Percentiles rank a stretch among this genome's conserved stretches.
phyloP scores from a whole-genome alignment of 768 basidiomycete species.

The Crassisporium funariophilum region DNA sequence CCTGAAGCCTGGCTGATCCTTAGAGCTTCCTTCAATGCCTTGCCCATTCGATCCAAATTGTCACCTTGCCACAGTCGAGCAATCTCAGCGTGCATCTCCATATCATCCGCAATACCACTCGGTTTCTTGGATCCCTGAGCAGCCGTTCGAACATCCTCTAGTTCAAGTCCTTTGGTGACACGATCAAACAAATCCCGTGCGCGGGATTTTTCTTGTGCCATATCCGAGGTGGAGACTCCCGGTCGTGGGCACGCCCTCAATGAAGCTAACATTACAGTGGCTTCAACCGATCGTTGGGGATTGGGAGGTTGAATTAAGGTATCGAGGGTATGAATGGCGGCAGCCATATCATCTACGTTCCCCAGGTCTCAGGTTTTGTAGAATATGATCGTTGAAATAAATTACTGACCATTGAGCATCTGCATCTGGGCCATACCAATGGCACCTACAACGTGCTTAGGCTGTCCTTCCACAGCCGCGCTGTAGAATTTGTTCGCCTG shows the following conservation, averaged over 20 bases:
- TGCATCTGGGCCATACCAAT: conserved; percentile 89
- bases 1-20: conserved; percentile 56
- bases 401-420: conserved; percentile 66
- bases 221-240: conserved; percentile 74
- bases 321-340: conserved; percentile 85
- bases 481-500: conserved; percentile 76
- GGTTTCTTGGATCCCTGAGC: conserved; percentile 44
- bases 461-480: conserved; percentile 64
- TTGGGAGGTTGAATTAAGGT: conserved; percentile 70
- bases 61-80: conserved; percentile 89
- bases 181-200: conserved; percentile 86
- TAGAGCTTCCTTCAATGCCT: conserved; percentile 74
- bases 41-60: conserved; percentile 68
- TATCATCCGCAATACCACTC: conserved; percentile 68
- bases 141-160: conserved; percentile 54
- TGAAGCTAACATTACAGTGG: conserved; percentile 86
- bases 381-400: background rate
- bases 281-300: conserved; percentile 73
- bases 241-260: conserved; percentile 83
- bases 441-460: conserved; percentile 75
- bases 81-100: conserved; percentile 90
- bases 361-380: conserved; percentile 3
- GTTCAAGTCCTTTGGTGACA: conserved; percentile 64
- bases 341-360: conserved; percentile 78
- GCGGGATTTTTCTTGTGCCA: conserved; percentile 65